phyloP scores from a whole-genome alignment of 306 rosid genomes.

The Rosa chinensis region DNA sequence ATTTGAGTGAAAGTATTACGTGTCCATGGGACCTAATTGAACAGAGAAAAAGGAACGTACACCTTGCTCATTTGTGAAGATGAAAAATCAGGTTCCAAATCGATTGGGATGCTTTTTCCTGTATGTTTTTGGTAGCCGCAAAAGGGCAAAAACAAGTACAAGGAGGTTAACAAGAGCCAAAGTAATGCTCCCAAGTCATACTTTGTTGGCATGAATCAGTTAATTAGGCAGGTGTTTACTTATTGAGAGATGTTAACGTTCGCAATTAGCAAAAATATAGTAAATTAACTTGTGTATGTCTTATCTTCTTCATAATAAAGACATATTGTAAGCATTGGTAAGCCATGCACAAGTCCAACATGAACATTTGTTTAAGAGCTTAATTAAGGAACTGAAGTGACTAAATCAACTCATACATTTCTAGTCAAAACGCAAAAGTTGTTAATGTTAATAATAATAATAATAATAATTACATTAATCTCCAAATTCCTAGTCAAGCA shows the following conservation, averaged over 20 bases:
- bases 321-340: background rate
- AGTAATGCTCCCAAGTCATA: background rate
- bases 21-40: background rate
- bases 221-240: slow-evolving; percentile 6
- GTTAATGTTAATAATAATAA: slow-evolving; percentile 20
- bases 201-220: background rate
- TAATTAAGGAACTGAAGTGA: background rate
- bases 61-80: background rate
- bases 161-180: background rate
- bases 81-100: background rate
- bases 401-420: background rate
- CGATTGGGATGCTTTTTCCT: background rate
- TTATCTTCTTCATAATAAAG: slow-evolving; percentile 6
- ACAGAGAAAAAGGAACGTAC: background rate
- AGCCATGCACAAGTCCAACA: background rate
- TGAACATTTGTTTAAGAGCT: background rate
- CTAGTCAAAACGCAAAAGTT: slow-evolving; percentile 4
- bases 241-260: background rate
- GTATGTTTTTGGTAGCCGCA: background rate
- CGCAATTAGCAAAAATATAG: background rate
- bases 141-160: background rate
- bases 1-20: background rate
- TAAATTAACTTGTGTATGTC: background rate
- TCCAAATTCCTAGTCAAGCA: slow-evolving; percentile 38
- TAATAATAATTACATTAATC: slow-evolving; percentile 29